A percentile compares a stretch with the other conserved stretches of the same genome.
Evolutionary conservation across 768 basidiomycete species (phyloP).

Genomic region (Phanerochaete carnosa): DNA sequence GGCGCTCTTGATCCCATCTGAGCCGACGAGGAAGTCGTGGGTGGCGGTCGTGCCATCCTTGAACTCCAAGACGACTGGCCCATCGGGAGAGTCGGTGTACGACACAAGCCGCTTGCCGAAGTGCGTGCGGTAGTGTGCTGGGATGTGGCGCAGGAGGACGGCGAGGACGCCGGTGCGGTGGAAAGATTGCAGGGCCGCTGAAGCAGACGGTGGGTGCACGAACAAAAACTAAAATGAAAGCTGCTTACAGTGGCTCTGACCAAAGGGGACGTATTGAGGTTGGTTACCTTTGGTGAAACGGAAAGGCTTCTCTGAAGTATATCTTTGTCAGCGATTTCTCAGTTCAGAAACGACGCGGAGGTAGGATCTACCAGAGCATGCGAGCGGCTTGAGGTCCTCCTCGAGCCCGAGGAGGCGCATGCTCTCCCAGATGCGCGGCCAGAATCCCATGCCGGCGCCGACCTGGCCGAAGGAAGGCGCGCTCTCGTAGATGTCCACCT

Average conservation of each 20-base stretch:
- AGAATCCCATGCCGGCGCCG: slow-evolving; percentile 25
- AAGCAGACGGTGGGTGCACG: background rate
- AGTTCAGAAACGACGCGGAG: background rate
- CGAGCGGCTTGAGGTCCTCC: slow-evolving; percentile 5
- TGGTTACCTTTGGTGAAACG: slow-evolving; percentile 14
- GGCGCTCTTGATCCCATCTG: slow-evolving; percentile 26
- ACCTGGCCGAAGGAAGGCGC: slow-evolving; percentile 15
- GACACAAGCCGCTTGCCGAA: slow-evolving; percentile 29
- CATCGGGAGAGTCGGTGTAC: slow-evolving; percentile 15
- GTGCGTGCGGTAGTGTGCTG: slow-evolving; percentile 16
- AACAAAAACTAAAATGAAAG: background rate
- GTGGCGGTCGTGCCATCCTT: slow-evolving; percentile 18
- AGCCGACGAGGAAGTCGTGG: slow-evolving; percentile 25
- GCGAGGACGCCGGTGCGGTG: background rate
- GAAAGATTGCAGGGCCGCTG: background rate
- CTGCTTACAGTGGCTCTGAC: background rate
- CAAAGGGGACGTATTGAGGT: slow-evolving; percentile 1
- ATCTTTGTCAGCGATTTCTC: background rate
- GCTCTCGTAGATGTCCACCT: slow-evolving; percentile 25
- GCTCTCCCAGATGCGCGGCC: slow-evolving; percentile 19
- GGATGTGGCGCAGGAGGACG: background rate
- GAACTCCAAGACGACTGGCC: slow-evolving; percentile 22
- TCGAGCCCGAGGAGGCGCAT: slow-evolving; percentile 19
- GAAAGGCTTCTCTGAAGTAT: background rate
- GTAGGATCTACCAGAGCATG: background rate